Evolutionary conservation across 352 stramenopile genomes (phyloP), one percentile per base, ranked within the genome.

Genomic region (Globisporangium orthogonon): DNA sequence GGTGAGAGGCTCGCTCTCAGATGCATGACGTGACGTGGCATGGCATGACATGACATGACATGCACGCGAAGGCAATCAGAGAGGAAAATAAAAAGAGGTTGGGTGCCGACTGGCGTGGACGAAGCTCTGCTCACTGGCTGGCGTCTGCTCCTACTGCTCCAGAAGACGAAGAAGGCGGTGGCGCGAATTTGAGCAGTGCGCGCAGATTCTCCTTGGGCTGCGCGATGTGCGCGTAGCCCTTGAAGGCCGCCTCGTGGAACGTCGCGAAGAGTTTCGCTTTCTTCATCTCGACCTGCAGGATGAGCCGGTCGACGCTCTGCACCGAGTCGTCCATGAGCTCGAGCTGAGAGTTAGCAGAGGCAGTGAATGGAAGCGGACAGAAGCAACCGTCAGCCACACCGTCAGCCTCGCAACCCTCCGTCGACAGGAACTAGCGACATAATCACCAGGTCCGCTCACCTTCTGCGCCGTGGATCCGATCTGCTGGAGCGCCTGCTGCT

Each of bases 201-300:
- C 77, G 74, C 39, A 90, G 68, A 35, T 67, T 83, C 50, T 93
- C 83, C 63, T 93, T 91, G 3, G 83, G 77, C 11, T 78, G 66
- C 29, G 77, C 54, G 10, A 85, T 56, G 55, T 87, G 75, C 0
- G 65, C 63, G 58, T 93, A 93, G 50, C 77, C 80, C 63, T 88
- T 87, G 63, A 93, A 93, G 29, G 76, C 80, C 52, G 74, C 84
- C 54, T 75, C 73, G 58, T 89, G 78, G 67, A 87, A 91, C n/a
- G 79, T 67, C 13, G 69, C 61, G 56, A 93, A 93, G 2, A 93
- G 61, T 50, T 74, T 63, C 1, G 73, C 62, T 52, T 88, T 88
- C 65, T 86, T 80, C 51, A 76, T 84, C 65, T 90, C 80, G 14
- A 76, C 71, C 62, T 88, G 70, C 41, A 90, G 56, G 28, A 85